Base-by-base conservation (phyloP, 2,329 filamentous ascomycete genomes). In the Diaporthe sp. region DNA sequence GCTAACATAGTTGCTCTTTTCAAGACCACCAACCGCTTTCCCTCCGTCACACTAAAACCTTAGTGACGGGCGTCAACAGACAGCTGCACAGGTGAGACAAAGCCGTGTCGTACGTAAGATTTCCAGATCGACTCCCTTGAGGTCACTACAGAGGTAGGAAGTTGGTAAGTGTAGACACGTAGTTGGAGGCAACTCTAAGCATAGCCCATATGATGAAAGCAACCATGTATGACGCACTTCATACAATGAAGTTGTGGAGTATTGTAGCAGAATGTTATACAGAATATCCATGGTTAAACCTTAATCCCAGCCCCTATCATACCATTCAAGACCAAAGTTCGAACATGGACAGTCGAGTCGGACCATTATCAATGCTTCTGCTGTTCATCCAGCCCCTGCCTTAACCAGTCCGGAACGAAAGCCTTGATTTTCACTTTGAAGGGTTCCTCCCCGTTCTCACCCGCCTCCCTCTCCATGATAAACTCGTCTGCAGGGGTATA, bases 401-500 rank as follows among this genome's bases (percentile, higher is more conserved):
- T 85, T 81, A 92, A 74, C 96, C 96, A 98, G 55, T 91, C 87
- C 0, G 96, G 95, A 79, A 98, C 92, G 84, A 98, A 94, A 0
- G 96, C 95, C 86, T 94, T 95, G 49, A 95, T 78, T 90, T 87
- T 90, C 72, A 89, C 82, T 37, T 86, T 86, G 53, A 84, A 85
- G 86, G 87, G 88, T 44, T 88, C 85, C 44, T 73, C 78, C 12
- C 80, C 83, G 4, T 85, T 86, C 25, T 81, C 82, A 3, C 83
- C 86, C 80, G 86, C 87, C 25, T 87, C 86, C 28, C 39, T 55
- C 25, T 61, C 71, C 73, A 94, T 82, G 76, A 90, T 86, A 79
- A 94, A 94, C 83, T 93, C 90, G 75, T 92, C 88, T 1, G 87
- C 88, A 0, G 90, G 88, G 76, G 86, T 90, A 81, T 88, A 94